Evolutionary conservation across 306 rosid species (phyloP), one percentile per base, ranked within the genome.

Genomic region (Fragaria ananassa): DNA sequence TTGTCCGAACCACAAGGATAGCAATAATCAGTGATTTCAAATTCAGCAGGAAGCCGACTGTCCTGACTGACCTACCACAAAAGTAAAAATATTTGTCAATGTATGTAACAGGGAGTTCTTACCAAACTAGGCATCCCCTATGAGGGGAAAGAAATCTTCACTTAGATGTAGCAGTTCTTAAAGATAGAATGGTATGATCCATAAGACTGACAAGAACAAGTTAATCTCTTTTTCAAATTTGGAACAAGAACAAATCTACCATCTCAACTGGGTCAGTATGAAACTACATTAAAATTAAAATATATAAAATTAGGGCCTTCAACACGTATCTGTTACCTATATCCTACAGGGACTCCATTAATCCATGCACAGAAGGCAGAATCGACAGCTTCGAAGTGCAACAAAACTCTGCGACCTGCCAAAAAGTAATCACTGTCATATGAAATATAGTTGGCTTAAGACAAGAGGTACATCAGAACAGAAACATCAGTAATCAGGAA

Each of bases 301-400:
- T 23, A 27, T 11, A 13, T 21, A 51, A 11, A 34, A 69, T 56
- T 42, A 21, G 68, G 12, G 31, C 5, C 63, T 68, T 42, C 42
- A 5, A 65, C 45, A 76, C 70, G 78, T 39, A 50, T 8, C 13
- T 68, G 49, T 70, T 83, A 94, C 98, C 97, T 92, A 77, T 95
- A 95, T 86, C 97, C 98, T 31, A 95, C 65, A 21, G 89, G 97
- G 69, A 82, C 83, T 73, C 97, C 98, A 71, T 95, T 95, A 80
- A 95, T 67, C 98, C 98, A 95, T 25, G 88, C 91, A 74, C 90
- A 95, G 80, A 95, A 95, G 35, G 97, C 97, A 68, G 97, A 95
- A 87, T 95, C 98, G 80, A 95, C 98, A 62, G 89, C 98, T 92
- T 95, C 96, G 72, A 95, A 95, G 79, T 95, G 98, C 84, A 95